Evolutionary conservation across 192 early-diverging fungal species (phyloP).

Genomic region (Anaeromyces robustus): DNA sequence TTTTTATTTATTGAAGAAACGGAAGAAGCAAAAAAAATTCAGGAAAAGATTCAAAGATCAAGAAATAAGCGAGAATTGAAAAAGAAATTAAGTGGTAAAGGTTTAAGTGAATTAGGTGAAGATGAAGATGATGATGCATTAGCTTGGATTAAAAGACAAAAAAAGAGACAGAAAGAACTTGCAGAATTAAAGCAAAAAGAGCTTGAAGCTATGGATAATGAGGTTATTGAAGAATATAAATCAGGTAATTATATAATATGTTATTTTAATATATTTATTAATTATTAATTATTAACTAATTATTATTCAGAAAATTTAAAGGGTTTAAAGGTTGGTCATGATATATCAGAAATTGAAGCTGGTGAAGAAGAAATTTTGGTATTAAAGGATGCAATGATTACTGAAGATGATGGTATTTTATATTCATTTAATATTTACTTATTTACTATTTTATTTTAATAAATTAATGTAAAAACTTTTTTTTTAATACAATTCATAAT

Average conservation of each 20-base stretch:
- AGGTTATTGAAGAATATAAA: background rate
- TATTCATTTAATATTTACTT: conserved; percentile 1
- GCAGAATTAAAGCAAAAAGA: conserved; percentile 13
- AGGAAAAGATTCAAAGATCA: conserved; percentile 9
- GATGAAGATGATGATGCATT: conserved; percentile 42
- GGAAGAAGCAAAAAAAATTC: background rate
- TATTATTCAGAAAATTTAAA: conserved; percentile 30
- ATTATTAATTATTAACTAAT: too few species aligned
- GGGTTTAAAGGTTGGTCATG: conserved; percentile 63
- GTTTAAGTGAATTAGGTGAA: conserved; percentile 39
- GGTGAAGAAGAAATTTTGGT: conserved; percentile 68
- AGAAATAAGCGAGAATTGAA: conserved; percentile 25
- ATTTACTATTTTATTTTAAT: background rate
- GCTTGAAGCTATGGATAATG: conserved; percentile 16
- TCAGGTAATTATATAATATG: conserved; percentile 5
- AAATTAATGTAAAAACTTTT: too few species aligned
- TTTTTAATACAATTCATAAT: conserved; percentile 3
- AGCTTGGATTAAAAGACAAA: conserved; percentile 48
- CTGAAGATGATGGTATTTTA: conserved; percentile 19
- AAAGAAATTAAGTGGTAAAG: conserved; percentile 40
- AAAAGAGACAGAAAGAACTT: conserved; percentile 27
- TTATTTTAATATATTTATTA: background rate
- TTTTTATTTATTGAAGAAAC: background rate
- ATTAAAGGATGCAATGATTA: conserved; percentile 66
- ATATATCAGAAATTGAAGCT: conserved; percentile 43